Base-by-base conservation (phyloP, 2,329 filamentous ascomycete genomes). In the Ilyonectria mors-panacis region DNA sequence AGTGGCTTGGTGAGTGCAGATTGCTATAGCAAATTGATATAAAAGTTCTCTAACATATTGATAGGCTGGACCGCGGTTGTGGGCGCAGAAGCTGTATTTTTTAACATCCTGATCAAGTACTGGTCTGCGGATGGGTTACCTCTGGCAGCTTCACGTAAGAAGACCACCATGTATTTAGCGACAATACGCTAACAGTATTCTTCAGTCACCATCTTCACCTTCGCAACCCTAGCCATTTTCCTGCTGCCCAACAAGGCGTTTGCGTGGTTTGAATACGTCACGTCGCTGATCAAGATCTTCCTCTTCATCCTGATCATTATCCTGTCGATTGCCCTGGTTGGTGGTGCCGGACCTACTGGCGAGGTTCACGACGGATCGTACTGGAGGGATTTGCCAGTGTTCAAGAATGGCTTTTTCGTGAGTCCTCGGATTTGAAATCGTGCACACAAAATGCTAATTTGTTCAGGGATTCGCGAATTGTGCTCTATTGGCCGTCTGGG, bases 401-500 rank as follows among this genome's bases (percentile, higher is more conserved):
- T 65, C n/a, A 42, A 54, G 5, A 65, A 65, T 23, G 63, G 63
- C 12, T 65, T 65, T 8, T 51, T 42, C 5, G 61, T 64, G 17
- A 51, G 54, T 15, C n/a, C n/a, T 44, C 12, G 1, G 1, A n/a
- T n/a, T 17, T 17, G 13, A 15, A 15, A 19, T n/a, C 7, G 45
- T 17, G 1, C 1, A 13, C 3, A 26, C 23, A 15, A 5, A 12
- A 26, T 6, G 3, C 61, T 63, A 58, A 63, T 15, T n/a, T 6
- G 17, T 19, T 12, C 4, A 73, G 71, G 71, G 71, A 8, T 73
- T 73, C 3, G 72, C 72, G 1, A 73, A 62, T 23, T 67, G 58
- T n/a, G 65, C 69, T 2, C 54, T 73, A 6, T 35, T 73, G 2
- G 71, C 72, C 2, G 69, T 61, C 10, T 73, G 71, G 71, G 71